phyloP scores from a whole-genome alignment of 2,329 filamentous ascomycete genomes.

The Verticillium nubilum region DNA sequence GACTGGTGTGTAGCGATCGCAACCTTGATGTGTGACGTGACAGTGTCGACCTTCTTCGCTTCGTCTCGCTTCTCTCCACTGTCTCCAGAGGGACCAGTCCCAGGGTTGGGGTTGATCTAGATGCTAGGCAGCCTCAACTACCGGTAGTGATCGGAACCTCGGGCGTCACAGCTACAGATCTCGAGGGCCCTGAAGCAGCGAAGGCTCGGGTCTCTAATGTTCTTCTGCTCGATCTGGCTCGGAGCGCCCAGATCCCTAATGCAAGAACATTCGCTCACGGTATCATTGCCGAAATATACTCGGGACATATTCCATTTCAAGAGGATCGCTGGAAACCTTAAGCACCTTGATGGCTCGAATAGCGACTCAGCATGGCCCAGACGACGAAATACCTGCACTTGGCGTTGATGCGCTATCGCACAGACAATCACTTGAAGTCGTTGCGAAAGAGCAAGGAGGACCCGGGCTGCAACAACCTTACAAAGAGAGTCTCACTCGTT shows the following conservation, averaged over 20 bases:
- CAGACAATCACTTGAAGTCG: background rate
- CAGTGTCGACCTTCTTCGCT: background rate
- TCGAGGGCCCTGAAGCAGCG: background rate
- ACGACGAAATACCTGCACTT: background rate
- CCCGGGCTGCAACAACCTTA: background rate
- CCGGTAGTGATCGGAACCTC: background rate
- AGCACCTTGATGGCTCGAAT: background rate
- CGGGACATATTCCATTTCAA: background rate
- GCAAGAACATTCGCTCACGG: background rate
- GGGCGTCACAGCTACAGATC: background rate
- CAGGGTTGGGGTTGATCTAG: background rate
- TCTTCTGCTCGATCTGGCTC: background rate
- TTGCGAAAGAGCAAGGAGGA: background rate
- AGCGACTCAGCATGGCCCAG: background rate
- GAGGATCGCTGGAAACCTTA: background rate
- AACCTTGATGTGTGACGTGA: background rate
- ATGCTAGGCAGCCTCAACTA: background rate
- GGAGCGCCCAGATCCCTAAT: background rate
- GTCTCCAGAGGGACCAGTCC: background rate
- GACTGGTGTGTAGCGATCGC: background rate
- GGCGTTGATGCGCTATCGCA: background rate
- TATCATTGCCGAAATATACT: background rate
- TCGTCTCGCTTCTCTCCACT: background rate
- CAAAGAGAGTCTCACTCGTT: background rate
- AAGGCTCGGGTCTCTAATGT: background rate